phyloP scores from a whole-genome alignment of 805 yeast species.

The Torulaspora gathmanii region DNA sequence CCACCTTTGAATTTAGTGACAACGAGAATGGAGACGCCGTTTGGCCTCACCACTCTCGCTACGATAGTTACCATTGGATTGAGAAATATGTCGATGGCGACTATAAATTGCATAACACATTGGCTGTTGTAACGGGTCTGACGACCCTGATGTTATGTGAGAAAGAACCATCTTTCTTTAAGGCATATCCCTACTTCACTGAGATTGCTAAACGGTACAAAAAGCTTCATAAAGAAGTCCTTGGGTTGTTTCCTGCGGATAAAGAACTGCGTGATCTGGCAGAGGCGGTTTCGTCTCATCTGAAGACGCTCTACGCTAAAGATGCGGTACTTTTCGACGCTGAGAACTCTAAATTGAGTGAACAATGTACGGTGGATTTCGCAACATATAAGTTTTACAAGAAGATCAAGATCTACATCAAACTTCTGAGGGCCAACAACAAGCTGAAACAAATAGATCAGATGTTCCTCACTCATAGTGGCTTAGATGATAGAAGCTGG shows the following conservation, averaged over 20 bases:
- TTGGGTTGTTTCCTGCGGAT: constrained; percentile 22
- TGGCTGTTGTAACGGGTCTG: constrained; percentile 58
- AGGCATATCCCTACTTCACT: constrained; percentile 45
- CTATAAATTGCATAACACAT: constrained; percentile 48
- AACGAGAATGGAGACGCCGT: constrained; percentile 43
- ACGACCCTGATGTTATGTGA: constrained; percentile 51
- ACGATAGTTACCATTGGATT: constrained; percentile 57
- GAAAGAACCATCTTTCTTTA: constrained; percentile 50
- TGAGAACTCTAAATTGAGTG: constrained; percentile 44
- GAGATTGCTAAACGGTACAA: constrained; percentile 40
- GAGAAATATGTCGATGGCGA: constrained; percentile 48
- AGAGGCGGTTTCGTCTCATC: constrained; percentile 6
- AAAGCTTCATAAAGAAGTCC: constrained; percentile 22
- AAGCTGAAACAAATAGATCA: constrained; percentile 53
- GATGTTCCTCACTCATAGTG: constrained; percentile 45
- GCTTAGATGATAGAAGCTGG: constrained; percentile 51
- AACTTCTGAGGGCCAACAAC: constrained; percentile 50
- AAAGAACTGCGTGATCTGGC: constrained; percentile 13
- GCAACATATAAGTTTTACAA: constrained; percentile 69
- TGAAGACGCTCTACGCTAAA: constrained; percentile 9
- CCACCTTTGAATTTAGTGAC: constrained; percentile 43
- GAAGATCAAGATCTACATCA: constrained; percentile 56
- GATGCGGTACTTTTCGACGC: constrained; percentile 45
- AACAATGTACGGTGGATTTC: constrained; percentile 54
- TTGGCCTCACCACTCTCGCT: constrained; percentile 48